phyloP scores from a whole-genome alignment of 495 filamentous ascomycete genomes.

The Neurospora sp. region DNA sequence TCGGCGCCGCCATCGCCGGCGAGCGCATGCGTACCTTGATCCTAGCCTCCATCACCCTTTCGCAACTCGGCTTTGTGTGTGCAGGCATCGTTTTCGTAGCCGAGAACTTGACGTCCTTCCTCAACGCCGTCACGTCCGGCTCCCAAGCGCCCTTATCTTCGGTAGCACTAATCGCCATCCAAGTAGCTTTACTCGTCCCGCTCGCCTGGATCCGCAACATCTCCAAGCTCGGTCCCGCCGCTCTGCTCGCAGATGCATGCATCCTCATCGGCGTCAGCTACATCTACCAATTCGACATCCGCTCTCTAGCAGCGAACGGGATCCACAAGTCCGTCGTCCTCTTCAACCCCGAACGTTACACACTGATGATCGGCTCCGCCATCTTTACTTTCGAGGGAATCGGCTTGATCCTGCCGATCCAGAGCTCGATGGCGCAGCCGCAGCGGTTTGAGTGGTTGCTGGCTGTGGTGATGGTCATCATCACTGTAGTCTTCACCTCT shows the following conservation, averaged over 20 bases:
- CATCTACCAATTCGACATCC: slow-evolving; percentile 53
- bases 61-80: slow-evolving; percentile 58
- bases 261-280: slow-evolving; percentile 54
- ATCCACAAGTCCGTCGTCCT: slow-evolving; percentile 41
- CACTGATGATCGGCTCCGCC: slow-evolving; percentile 50
- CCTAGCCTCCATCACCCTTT: slow-evolving; percentile 50
- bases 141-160: slow-evolving; percentile 26
- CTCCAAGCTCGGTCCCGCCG: slow-evolving; percentile 49
- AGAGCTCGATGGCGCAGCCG: slow-evolving; percentile 51
- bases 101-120: slow-evolving; percentile 49
- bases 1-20: slow-evolving; percentile 46
- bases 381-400: slow-evolving; percentile 65
- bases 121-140: slow-evolving; percentile 39
- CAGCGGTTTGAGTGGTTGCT: slow-evolving; percentile 49
- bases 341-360: slow-evolving; percentile 53
- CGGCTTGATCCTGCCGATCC: slow-evolving; percentile 54
- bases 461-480: slow-evolving; percentile 48
- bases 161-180: slow-evolving; percentile 41
- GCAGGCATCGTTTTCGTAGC: slow-evolving; percentile 57
- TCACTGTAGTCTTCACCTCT: slow-evolving; percentile 53
- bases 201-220: slow-evolving; percentile 55
- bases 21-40: slow-evolving; percentile 41
- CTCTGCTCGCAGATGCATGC: slow-evolving; percentile 50
- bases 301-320: slow-evolving; percentile 33
- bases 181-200: slow-evolving; percentile 46